Percentiles rank a stretch among this genome's conserved stretches.
phyloP scores from a whole-genome alignment of 2,329 filamentous ascomycete species.

The Pleoardoris graminearum region DNA sequence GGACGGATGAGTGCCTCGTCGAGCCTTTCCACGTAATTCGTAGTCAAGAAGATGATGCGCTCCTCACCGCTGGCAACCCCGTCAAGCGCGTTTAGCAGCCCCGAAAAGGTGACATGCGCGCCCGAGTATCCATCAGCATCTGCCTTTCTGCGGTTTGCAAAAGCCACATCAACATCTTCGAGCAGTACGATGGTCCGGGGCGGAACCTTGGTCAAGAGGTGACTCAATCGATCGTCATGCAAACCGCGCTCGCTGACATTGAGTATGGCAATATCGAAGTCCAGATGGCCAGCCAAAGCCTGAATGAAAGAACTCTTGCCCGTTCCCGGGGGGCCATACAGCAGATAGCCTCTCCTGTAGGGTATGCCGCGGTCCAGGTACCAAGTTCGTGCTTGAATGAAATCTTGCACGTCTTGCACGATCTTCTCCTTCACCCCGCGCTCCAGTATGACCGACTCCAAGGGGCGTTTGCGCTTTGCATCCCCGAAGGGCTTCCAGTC shows the following conservation, averaged over 20 bases:
- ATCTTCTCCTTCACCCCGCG: constrained; percentile 80
- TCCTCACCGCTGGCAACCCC: constrained; percentile 95
- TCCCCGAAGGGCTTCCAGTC: constrained; percentile 86
- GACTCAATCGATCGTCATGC: constrained; percentile 85
- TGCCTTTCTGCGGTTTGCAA: constrained; percentile 75
- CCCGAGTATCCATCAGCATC: constrained; percentile 84
- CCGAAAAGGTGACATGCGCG: constrained; percentile 91
- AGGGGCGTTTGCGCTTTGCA: constrained; percentile 80
- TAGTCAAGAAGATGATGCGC: constrained; percentile 89
- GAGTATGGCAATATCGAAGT: constrained; percentile 90
- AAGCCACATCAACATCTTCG: constrained; percentile 91
- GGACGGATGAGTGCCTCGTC: constrained; percentile 89
- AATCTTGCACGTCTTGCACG: constrained; percentile 79
- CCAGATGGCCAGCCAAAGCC: constrained; percentile 86
- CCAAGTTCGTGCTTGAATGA: constrained; percentile 78
- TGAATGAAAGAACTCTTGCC: constrained; percentile 97
- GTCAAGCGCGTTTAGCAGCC: constrained; percentile 71
- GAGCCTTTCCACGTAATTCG: constrained; percentile 88
- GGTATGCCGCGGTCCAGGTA: constrained; percentile 94
- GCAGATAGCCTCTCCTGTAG: constrained; percentile 83
- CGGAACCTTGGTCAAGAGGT: constrained; percentile 82
- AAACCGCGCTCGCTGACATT: constrained; percentile 88
- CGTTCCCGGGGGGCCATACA: constrained; percentile 87
- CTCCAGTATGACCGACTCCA: constrained; percentile 86
- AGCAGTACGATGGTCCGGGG: constrained; percentile 79